phyloP scores from a whole-genome alignment of 208 protist species.

The Wallacemonas sp. region DNA sequence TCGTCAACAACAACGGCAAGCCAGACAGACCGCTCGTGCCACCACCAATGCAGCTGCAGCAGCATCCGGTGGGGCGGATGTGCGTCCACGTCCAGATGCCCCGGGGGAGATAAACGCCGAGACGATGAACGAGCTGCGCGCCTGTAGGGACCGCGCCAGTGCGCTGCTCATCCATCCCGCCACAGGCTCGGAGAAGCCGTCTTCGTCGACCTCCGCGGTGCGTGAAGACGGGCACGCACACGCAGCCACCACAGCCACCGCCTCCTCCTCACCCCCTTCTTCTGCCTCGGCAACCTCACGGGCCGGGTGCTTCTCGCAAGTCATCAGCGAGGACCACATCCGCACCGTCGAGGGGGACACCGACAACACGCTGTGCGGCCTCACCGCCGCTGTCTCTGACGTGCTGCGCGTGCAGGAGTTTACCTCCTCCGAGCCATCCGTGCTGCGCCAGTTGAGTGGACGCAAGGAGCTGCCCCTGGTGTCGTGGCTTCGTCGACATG shows the following conservation, averaged over 20 bases:
- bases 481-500: constrained; percentile 75
- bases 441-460: constrained; percentile 53
- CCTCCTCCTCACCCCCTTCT: no score
- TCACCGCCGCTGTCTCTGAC: constrained; percentile 78
- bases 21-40: no score
- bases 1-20: not conserved
- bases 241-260: no score
- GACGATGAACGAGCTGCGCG: not conserved
- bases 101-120: constrained; percentile 4
- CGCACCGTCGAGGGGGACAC: constrained; percentile 43
- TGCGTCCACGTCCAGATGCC: not conserved
- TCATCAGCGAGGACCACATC: not conserved
- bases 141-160: not conserved
- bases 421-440: constrained; percentile 55
- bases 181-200: no score
- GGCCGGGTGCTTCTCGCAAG: constrained; percentile 7
- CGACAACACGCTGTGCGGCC: constrained; percentile 65
- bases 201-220: no score
- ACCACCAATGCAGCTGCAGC: no score
- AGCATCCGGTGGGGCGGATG: no score
- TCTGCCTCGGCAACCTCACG: no score
- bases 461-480: constrained; percentile 76
- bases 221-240: no score
- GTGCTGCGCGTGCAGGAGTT: constrained; percentile 76
- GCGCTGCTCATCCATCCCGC: not conserved